Percentiles rank a stretch among this genome's conserved stretches.
phyloP scores from a whole-genome alignment of 2,329 filamentous ascomycete genomes.

The Fusarium sp. region DNA sequence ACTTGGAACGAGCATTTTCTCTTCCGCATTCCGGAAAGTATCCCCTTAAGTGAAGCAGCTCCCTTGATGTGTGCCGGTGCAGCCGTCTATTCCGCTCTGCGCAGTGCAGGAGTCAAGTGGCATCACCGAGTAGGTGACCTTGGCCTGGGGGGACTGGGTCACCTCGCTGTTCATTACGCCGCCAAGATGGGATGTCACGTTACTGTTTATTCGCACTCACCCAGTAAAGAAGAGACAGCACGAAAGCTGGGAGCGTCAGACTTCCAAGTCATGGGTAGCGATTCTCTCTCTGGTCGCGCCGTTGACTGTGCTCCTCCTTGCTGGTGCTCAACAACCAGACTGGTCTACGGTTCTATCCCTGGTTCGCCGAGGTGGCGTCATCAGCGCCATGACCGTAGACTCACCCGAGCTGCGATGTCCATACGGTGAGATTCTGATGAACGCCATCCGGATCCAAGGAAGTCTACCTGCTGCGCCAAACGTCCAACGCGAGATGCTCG shows the following conservation, averaged over 20 bases:
- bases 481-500: neutral
- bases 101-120: neutral
- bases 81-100: neutral
- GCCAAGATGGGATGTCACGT: neutral
- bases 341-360: neutral
- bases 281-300: neutral
- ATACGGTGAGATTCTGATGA: neutral
- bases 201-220: neutral
- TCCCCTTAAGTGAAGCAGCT: neutral
- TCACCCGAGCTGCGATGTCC: neutral
- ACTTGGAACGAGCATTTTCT: neutral
- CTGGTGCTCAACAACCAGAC: neutral
- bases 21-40: neutral
- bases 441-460: neutral
- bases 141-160: neutral
- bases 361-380: neutral
- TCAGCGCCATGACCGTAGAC: neutral
- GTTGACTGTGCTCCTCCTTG: neutral
- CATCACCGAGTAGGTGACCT: neutral
- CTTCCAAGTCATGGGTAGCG: neutral
- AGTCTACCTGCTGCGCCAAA: neutral
- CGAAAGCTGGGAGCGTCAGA: neutral
- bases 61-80: neutral
- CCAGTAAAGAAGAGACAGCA: neutral
- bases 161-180: neutral